These are phyloP conservation scores for Marsdenia floribunda DNA, from an alignment of 257 asterid species.

Conservation along the genomic window DNA sequence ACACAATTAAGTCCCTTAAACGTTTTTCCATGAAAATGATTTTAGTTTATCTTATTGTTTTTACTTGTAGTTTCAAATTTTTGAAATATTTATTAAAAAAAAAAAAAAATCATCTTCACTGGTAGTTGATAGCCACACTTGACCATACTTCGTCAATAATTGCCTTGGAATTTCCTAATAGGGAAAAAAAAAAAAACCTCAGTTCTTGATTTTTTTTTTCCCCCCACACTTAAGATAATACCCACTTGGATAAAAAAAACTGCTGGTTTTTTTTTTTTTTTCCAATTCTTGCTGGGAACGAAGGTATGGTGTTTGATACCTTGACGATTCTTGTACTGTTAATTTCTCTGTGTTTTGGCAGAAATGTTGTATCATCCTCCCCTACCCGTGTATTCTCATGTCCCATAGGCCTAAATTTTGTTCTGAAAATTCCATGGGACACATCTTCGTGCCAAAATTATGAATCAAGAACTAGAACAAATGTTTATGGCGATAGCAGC, in stretches of 20 bases:
- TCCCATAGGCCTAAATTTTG: slow-evolving; percentile 44
- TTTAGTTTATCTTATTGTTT: no score
- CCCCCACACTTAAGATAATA: not conserved
- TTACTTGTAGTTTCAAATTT: not conserved
- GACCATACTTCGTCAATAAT: not conserved
- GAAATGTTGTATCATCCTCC: slow-evolving; percentile 22
- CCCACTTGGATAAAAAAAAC: not conserved
- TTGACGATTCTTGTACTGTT: slow-evolving; percentile 5
- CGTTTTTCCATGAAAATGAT: not conserved
- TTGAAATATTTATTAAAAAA: no score
- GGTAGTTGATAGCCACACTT: not conserved
- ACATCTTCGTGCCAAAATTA: slow-evolving; percentile 38
- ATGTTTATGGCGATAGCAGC: not conserved
- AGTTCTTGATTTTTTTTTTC: no score
- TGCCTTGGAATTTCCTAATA: not conserved
- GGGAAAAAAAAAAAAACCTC: not conserved
- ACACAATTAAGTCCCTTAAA: no score
- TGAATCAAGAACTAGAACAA: not conserved
- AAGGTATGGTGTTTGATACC: slow-evolving; percentile 5
- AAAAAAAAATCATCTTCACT: not conserved
- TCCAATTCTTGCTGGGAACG: not conserved
- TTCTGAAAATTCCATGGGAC: slow-evolving; percentile 51
- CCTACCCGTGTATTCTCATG: slow-evolving; percentile 20
- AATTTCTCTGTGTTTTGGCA: slow-evolving; percentile 12
- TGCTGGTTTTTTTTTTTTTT: no score